Conservation (phyloP, 1,284 basidiomycete genomes). For the Schizophyllum amplum region DNA sequence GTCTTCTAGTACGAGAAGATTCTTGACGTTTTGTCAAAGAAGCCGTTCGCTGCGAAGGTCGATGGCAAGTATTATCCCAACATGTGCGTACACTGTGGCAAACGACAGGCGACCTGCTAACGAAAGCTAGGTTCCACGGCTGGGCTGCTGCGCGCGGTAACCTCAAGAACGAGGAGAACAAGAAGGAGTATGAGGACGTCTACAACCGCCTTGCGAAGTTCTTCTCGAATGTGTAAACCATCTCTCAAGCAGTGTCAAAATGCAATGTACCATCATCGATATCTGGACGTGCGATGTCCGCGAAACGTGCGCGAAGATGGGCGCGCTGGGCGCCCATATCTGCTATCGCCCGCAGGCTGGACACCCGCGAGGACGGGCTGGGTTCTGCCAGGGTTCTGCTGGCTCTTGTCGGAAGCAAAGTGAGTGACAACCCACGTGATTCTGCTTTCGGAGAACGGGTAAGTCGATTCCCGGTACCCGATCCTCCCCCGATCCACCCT, state of each 20-base stretch:
- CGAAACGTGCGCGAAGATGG: too few relatives aligned
- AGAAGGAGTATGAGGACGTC: conserved; percentile 59
- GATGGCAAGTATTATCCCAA: conserved; percentile 46
- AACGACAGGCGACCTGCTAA: too few relatives aligned
- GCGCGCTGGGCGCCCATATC: too few relatives aligned
- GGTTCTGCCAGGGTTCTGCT: too few relatives aligned
- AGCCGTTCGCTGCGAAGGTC: conserved; percentile 45
- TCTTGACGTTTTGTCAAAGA: conserved; percentile 37
- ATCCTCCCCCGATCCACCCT: not conserved
- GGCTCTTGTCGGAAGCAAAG: too few relatives aligned
- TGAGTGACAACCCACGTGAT: too few relatives aligned
- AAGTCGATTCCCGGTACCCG: not conserved
- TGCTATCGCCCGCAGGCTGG: too few relatives aligned
- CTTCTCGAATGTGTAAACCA: conserved; percentile 22
- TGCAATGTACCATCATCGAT: not conserved
- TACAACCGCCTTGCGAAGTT: conserved; percentile 48
- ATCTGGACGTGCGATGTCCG: too few relatives aligned
- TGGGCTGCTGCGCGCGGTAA: conserved; percentile 68
- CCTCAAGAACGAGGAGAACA: conserved; percentile 54
- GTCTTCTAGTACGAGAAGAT: conserved; percentile 42
- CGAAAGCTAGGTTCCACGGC: too few relatives aligned
- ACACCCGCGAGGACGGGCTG: too few relatives aligned
- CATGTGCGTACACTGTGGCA: too few relatives aligned
- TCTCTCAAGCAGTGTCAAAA: not conserved
- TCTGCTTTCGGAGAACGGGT: too few relatives aligned